A percentile compares a stretch with the other conserved stretches of the same genome.
Evolutionary conservation across 805 yeast genomes (phyloP).

Genomic region (Barnettozyma californica): DNA sequence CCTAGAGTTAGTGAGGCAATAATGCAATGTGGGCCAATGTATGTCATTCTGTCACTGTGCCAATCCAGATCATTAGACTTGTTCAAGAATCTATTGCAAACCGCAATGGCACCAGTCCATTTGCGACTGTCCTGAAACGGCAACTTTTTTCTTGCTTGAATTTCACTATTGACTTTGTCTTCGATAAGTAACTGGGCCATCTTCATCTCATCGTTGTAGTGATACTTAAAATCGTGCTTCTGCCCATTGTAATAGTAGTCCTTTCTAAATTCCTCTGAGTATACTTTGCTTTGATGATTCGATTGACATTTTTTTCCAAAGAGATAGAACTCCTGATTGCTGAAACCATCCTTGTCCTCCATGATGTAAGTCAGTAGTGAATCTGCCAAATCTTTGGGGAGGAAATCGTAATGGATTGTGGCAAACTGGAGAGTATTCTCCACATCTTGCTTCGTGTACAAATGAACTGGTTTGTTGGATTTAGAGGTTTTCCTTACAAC

Average conservation of each 20-base stretch:
- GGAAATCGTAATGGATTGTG: slow-evolving; percentile 43
- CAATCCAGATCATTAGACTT: slow-evolving; percentile 54
- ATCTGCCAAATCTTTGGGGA: slow-evolving; percentile 47
- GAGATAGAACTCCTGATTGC: slow-evolving; percentile 45
- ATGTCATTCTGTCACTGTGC: slow-evolving; percentile 72
- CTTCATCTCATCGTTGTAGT: slow-evolving; percentile 37
- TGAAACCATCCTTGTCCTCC: slow-evolving; percentile 36
- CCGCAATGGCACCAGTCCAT: slow-evolving; percentile 52
- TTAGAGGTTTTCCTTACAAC: slow-evolving; percentile 16
- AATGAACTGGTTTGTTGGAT: slow-evolving; percentile 29
- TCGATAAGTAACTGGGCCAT: slow-evolving; percentile 36
- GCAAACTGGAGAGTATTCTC: slow-evolving; percentile 45
- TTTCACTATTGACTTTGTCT: slow-evolving; percentile 34
- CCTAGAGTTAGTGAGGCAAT: slow-evolving; percentile 70
- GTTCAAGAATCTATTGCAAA: slow-evolving; percentile 51
- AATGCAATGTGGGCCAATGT: slow-evolving; percentile 65
- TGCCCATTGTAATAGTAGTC: slow-evolving; percentile 38
- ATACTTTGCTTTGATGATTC: slow-evolving; percentile 45
- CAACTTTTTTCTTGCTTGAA: slow-evolving; percentile 26
- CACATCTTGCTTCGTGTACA: slow-evolving; percentile 49
- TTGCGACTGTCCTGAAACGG: slow-evolving; percentile 33
- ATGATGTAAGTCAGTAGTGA: slow-evolving; percentile 37
- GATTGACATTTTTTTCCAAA: slow-evolving; percentile 60
- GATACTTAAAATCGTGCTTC: slow-evolving; percentile 22
- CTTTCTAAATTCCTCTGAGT: slow-evolving; percentile 22